Conservation (phyloP, 176 grass and related monocot species). For the Microstegium vimineum region DNA sequence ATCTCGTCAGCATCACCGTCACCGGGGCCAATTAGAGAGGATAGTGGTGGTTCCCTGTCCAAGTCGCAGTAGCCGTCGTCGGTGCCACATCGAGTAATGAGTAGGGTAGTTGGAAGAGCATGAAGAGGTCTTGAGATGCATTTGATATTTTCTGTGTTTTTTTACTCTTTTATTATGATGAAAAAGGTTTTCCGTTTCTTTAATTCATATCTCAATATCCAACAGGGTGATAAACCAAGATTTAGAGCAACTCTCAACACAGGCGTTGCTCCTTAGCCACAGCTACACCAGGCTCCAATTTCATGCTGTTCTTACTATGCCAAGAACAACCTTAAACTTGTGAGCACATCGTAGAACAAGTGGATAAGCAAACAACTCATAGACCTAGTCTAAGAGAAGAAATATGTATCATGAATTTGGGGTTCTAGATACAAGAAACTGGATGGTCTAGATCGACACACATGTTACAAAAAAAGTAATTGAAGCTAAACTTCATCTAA, state of each 20-base stretch:
- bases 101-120: background rate
- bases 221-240: background rate
- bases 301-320: too few species aligned
- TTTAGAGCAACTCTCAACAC: background rate
- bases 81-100: background rate
- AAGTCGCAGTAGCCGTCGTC: conserved; percentile 14
- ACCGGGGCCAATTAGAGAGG: background rate
- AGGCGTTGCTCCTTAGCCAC: too few species aligned
- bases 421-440: too few species aligned
- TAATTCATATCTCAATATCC: background rate
- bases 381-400: too few species aligned
- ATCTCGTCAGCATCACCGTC: background rate
- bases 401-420: too few species aligned
- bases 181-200: background rate
- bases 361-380: too few species aligned
- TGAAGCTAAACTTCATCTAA: too few species aligned
- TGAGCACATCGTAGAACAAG: too few species aligned
- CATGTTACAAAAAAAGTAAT: too few species aligned
- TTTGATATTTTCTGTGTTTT: background rate
- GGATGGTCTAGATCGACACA: too few species aligned
- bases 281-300: too few species aligned
- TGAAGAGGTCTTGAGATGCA: background rate
- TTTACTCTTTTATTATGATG: background rate
- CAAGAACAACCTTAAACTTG: too few species aligned
- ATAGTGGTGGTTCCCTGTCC: conserved; percentile 21